Conservation (phyloP, 177 flowering plant species). For the Vitis hybrid region DNA sequence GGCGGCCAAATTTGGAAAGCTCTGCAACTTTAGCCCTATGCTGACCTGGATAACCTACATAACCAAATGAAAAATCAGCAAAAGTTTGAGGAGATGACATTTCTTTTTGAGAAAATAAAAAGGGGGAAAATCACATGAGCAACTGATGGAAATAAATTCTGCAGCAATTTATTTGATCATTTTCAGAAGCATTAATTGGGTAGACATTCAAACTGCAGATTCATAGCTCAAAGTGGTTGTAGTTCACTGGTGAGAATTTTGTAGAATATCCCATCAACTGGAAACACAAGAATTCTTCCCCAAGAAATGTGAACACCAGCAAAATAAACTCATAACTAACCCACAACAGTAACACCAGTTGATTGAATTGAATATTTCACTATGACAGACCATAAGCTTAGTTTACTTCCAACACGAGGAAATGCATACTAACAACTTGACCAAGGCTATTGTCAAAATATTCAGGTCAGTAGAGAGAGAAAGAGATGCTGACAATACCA, state of each 20-base stretch:
- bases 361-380: background rate
- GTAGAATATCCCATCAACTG: background rate
- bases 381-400: too few relatives aligned
- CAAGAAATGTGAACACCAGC: background rate
- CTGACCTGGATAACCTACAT: slow-evolving; percentile 74
- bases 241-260: background rate
- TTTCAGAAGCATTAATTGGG: background rate
- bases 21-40: slow-evolving; percentile 61
- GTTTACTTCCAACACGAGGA: too few relatives aligned
- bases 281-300: background rate
- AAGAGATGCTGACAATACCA: too few relatives aligned
- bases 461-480: too few relatives aligned
- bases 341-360: background rate
- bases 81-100: background rate
- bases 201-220: background rate
- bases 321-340: background rate
- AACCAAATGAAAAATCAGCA: slow-evolving; percentile 9
- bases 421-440: too few relatives aligned
- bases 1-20: slow-evolving; percentile 70
- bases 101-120: background rate
- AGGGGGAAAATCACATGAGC: background rate
- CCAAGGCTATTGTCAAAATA: too few relatives aligned
- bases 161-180: background rate
- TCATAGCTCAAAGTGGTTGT: background rate
- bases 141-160: background rate